Evolutionary conservation across 1,139 yeast species (phyloP).

Genomic region (Yamadazyma siamensis): DNA sequence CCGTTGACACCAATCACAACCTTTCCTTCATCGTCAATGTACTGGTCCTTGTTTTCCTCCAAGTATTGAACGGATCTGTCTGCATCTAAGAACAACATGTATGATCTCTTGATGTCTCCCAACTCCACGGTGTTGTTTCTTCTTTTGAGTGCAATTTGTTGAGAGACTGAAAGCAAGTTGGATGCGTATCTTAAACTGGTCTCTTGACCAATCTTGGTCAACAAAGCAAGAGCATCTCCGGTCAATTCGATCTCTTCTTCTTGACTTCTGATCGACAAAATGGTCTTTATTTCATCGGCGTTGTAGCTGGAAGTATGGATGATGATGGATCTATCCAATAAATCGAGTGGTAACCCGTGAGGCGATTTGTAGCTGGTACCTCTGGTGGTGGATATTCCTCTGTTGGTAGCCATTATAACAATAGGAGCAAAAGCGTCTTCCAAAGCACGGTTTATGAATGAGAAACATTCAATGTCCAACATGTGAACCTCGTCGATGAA

Average conservation of each 20-base stretch:
- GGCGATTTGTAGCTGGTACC: slow-evolving; percentile 95
- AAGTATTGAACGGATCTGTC: slow-evolving; percentile 81
- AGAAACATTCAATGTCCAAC: slow-evolving; percentile 96
- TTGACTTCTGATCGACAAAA: slow-evolving; percentile 85
- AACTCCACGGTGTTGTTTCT: slow-evolving; percentile 70
- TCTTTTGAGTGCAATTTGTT: slow-evolving; percentile 80
- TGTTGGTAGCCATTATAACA: slow-evolving; percentile 97
- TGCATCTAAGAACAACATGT: slow-evolving; percentile 82
- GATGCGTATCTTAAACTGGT: slow-evolving; percentile 92
- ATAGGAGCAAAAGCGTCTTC: slow-evolving; percentile 97
- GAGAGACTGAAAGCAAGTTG: slow-evolving; percentile 84
- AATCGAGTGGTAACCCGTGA: slow-evolving; percentile 93
- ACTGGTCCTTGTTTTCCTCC: slow-evolving; percentile 64
- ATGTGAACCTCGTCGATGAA: slow-evolving; percentile 98
- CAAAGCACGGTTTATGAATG: slow-evolving; percentile 91
- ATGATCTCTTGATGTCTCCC: slow-evolving; percentile 83
- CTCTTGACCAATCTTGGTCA: slow-evolving; percentile 90
- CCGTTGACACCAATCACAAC: slow-evolving; percentile 45
- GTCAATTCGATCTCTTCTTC: slow-evolving; percentile 92
- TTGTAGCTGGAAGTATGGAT: slow-evolving; percentile 79
- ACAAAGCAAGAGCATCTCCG: slow-evolving; percentile 79
- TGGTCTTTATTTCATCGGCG: slow-evolving; percentile 80
- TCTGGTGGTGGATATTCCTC: slow-evolving; percentile 88
- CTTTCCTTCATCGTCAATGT: slow-evolving; percentile 69
- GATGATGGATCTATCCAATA: slow-evolving; percentile 90